Evolutionary conservation across 1,139 yeast species (phyloP).

Genomic region (Yamadazyma sp.): DNA sequence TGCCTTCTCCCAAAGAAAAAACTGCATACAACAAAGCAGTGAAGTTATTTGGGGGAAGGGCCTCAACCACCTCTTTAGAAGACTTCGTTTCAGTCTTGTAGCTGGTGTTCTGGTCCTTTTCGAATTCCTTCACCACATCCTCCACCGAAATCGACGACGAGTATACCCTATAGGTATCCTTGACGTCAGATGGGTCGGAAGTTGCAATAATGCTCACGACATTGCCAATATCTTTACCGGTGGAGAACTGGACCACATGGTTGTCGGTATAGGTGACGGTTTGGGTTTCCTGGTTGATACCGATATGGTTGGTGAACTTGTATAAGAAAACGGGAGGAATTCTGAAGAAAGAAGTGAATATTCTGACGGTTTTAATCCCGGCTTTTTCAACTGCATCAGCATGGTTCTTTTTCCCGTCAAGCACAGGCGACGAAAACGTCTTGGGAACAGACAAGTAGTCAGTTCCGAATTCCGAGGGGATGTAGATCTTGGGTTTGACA

Average conservation of each 20-base stretch:
- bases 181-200: conserved; percentile 36
- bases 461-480: conserved; percentile 65
- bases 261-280: conserved; percentile 47
- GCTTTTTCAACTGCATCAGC: conserved; percentile 37
- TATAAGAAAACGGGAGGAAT: conserved; percentile 37
- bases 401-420: conserved; percentile 39
- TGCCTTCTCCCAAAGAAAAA: too few species aligned
- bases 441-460: conserved; percentile 27
- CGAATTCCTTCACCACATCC: conserved; percentile 42
- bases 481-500: conserved; percentile 51
- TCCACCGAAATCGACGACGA: conserved; percentile 41
- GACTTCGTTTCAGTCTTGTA: conserved; percentile 24
- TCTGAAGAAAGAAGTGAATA: conserved; percentile 47
- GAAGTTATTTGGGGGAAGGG: conserved; percentile 2
- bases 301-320: conserved; percentile 35
- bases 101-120: conserved; percentile 34
- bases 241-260: conserved; percentile 31
- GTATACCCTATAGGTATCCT: conserved; percentile 44
- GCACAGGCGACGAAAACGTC: conserved; percentile 31
- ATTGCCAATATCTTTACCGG: conserved; percentile 48
- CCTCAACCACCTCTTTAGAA: conserved; percentile 22
- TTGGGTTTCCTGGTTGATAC: conserved; percentile 34
- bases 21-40: conserved; percentile 27
- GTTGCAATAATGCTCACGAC: conserved; percentile 42
- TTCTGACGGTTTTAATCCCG: conserved; percentile 54